A percentile compares a stretch with the other conserved stretches of the same genome.
Conservation (phyloP, 495 filamentous ascomycete species). For the Penicillium roqueforti region DNA sequence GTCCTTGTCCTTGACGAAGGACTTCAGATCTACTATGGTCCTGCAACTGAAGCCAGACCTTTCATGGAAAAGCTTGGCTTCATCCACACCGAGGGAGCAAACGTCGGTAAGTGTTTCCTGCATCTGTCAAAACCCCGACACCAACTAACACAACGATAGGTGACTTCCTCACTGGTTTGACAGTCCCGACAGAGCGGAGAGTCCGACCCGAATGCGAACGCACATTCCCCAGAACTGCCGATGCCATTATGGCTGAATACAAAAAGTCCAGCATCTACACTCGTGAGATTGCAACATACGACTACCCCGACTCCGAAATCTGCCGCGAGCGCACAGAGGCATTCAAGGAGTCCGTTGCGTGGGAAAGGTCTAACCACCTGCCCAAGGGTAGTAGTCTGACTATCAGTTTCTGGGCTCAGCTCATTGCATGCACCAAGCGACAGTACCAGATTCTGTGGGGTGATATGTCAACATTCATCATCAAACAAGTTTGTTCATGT, state of each 20-base stretch:
- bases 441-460: conserved; percentile 57
- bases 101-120: conserved; percentile 7
- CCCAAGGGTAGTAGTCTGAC: conserved; percentile 49
- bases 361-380: conserved; percentile 35
- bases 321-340: conserved; percentile 40
- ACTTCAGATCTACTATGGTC: conserved; percentile 58
- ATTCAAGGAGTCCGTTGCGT: conserved; percentile 45
- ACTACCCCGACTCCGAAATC: conserved; percentile 41
- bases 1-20: conserved; percentile 64
- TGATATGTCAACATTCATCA: conserved; percentile 54
- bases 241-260: conserved; percentile 36
- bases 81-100: conserved; percentile 51
- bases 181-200: conserved; percentile 61
- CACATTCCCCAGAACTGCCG: conserved; percentile 42
- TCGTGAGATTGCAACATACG: conserved; percentile 38
- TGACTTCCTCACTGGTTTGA: conserved; percentile 66
- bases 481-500: conserved; percentile 48
- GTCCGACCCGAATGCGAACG: conserved; percentile 50
- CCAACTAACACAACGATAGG: conserved; percentile 46
- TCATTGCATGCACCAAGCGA: conserved; percentile 48
- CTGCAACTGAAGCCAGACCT: conserved; percentile 51
- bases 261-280: conserved; percentile 32
- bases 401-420: conserved; percentile 52
- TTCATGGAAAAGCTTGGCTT: conserved; percentile 67
- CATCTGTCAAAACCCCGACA: neutral